Evolutionary conservation across 345 rosid genomes (phyloP), one percentile per base, ranked within the genome.

Genomic region (Aquilaria malaccensis): DNA sequence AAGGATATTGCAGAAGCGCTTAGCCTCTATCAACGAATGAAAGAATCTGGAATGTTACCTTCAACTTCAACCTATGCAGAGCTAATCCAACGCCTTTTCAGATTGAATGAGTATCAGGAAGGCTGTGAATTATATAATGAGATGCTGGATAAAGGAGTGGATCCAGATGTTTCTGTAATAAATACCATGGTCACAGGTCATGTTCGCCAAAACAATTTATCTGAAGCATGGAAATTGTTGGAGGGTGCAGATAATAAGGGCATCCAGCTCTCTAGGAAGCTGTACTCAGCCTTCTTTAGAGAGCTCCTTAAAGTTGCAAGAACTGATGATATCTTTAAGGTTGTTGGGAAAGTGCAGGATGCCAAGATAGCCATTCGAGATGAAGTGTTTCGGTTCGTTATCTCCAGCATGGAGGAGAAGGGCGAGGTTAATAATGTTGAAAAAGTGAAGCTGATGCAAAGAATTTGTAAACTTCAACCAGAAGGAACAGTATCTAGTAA

Each of bases 151-250:
- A 72, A 65, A 33, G 90, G 90, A 62, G 50, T 72, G 56, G 81
- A 81, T 70, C 82, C 72, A 11, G 96, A 88, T 55, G 68, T 59
- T 30, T 82, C 80, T 22, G 82, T 85, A 14, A 64, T 80, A 63
- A 86, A 76, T 52, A 83, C 91, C 11, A 67, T 86, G 78, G 88
- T 88, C 67, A 82, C 82, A 10, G 96, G 89, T 57, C 74, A 86
- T 63, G 60, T 86, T 64, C 76, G 77, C 51, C 76, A 83, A 54
- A 75, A 79, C 67, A 68, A 60, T 30, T 55, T 87, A 67, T 77
- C 84, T 14, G 84, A 86, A 79, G 98, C 96, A 33, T 86, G 94
- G 89, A 57, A 80, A 67, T 74, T 80, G 69, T 81, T 91, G 61
- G 58, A 76, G 46, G 62, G 70, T 55, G 77, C 82, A 85, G 83